A percentile compares a stretch with the other conserved stretches of the same genome.
Conservation (phyloP, 177 flowering plant genomes). For the Vitis hybrid region DNA sequence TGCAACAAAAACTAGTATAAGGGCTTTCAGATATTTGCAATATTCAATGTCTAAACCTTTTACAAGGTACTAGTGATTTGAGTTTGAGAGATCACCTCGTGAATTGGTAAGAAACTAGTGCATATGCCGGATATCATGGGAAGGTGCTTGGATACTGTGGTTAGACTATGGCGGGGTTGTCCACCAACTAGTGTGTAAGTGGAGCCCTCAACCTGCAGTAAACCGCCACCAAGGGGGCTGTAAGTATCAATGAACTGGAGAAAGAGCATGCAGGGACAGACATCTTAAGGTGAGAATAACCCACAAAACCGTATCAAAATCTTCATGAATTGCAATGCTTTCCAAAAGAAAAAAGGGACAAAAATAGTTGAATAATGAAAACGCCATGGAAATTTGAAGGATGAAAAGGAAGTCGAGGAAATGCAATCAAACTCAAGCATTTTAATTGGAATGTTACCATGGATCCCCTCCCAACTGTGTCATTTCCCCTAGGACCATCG, state of each 20-base stretch:
- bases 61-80: not conserved
- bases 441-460: no score
- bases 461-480: not conserved
- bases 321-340: not conserved
- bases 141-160: constrained; percentile 5
- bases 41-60: not conserved
- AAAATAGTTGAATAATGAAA: no score
- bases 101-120: constrained; percentile 13
- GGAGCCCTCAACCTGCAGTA: constrained; percentile 17
- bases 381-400: no score
- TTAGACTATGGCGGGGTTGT: constrained; percentile 11
- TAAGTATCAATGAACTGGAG: no score
- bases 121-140: constrained; percentile 6
- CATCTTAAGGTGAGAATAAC: no score
- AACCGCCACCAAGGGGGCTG: not conserved
- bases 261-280: no score
- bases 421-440: no score
- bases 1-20: not conserved
- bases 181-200: constrained; percentile 4
- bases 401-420: constrained; percentile 2
- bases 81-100: constrained; percentile 11
- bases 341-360: not conserved
- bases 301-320: not conserved
- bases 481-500: constrained; percentile 8
- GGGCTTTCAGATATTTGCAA: no score